Percentiles rank a stretch among this genome's conserved stretches.
Evolutionary conservation across 345 rosid genomes (phyloP).

Genomic region (Lagerstroemia speciosa): DNA sequence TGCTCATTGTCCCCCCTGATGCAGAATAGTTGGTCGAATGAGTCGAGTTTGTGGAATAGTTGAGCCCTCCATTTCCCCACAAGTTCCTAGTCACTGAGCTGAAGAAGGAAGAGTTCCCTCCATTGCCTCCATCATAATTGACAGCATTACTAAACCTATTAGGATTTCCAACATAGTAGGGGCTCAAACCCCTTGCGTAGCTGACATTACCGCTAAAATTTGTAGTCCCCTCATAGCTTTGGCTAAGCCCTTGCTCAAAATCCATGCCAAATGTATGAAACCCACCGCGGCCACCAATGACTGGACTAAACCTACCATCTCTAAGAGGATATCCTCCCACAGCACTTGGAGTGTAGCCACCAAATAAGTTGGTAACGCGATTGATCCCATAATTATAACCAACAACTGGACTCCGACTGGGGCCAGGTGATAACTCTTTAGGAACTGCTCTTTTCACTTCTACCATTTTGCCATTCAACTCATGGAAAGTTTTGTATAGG

Average conservation of each 20-base stretch:
- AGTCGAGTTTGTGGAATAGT: slow-evolving; percentile 37
- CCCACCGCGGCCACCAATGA: slow-evolving; percentile 48
- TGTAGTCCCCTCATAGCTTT: slow-evolving; percentile 38
- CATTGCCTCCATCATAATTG: slow-evolving; percentile 57
- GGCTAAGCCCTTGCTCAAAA: slow-evolving; percentile 34
- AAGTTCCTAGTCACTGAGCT: slow-evolving; percentile 54
- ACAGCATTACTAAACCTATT: slow-evolving; percentile 44
- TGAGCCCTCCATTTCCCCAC: slow-evolving; percentile 64
- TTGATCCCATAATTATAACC: slow-evolving; percentile 55
- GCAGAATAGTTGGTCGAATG: slow-evolving; percentile 39
- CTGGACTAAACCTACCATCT: slow-evolving; percentile 56
- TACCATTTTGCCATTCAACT: slow-evolving; percentile 49
- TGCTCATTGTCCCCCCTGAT: slow-evolving; percentile 37
- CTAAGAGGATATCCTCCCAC: slow-evolving; percentile 64
- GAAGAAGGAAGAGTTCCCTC: slow-evolving; percentile 61
- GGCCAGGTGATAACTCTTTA: slow-evolving; percentile 72
- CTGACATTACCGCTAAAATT: slow-evolving; percentile 43
- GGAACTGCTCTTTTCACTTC: slow-evolving; percentile 88
- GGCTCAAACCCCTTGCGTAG: slow-evolving; percentile 55
- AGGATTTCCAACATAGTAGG: slow-evolving; percentile 52
- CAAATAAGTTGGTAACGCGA: slow-evolving; percentile 52
- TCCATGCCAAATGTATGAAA: slow-evolving; percentile 53
- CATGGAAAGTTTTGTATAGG: slow-evolving; percentile 50
- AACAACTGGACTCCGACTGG: slow-evolving; percentile 58
- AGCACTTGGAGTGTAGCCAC: slow-evolving; percentile 43